These are phyloP conservation scores for Metschnikowia proteae DNA, from an alignment of 805 yeast species.

Conservation along the genomic window DNA sequence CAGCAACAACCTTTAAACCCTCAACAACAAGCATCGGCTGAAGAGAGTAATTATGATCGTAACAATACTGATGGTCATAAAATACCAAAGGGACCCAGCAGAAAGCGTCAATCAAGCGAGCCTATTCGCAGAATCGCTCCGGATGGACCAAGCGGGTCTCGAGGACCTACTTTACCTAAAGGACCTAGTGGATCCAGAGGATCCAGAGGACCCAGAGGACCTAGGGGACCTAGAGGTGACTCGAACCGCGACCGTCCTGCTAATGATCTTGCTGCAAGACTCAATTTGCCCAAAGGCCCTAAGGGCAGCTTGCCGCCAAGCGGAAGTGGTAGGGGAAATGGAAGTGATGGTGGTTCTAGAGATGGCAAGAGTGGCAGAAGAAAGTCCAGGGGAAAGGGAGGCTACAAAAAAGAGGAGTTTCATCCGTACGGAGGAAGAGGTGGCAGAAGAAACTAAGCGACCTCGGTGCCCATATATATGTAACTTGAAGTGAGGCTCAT, in stretches of 20 bases:
- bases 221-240: conserved; percentile 1
- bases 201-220: not conserved
- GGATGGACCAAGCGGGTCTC: not conserved
- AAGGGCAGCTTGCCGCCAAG: conserved; percentile 17
- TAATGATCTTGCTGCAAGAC: conserved; percentile 15
- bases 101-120: conserved; percentile 12
- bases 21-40: conserved; percentile 29
- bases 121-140: not conserved
- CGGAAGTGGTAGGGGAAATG: conserved; percentile 21
- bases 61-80: not conserved
- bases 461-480: not conserved
- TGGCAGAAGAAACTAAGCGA: conserved; percentile 23
- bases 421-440: conserved; percentile 44
- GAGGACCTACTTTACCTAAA: not conserved
- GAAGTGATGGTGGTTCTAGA: conserved; percentile 31
- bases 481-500: not conserved
- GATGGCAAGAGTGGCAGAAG: conserved; percentile 25
- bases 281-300: conserved; percentile 52
- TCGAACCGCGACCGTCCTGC: conserved; percentile 7
- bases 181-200: not conserved
- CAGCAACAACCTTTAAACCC: conserved; percentile 43
- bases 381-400: conserved; percentile 23
- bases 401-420: conserved; percentile 25
- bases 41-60: conserved; percentile 19
- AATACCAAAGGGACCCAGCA: conserved; percentile 1